Conservation (phyloP, 2,329 filamentous ascomycete genomes). For the Neofusicoccum ribis region DNA sequence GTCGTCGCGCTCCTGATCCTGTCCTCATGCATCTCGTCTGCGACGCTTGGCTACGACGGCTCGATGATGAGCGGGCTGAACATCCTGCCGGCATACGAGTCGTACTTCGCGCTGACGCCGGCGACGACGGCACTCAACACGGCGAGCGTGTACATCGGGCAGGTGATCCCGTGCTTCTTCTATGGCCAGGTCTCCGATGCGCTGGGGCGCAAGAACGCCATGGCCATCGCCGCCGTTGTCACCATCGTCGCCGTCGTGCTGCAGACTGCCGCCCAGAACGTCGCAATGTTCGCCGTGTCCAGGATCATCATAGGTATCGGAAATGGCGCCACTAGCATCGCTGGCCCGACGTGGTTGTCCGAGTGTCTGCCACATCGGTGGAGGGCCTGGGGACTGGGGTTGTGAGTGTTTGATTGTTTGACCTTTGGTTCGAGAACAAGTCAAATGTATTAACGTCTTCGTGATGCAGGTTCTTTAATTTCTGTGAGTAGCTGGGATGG, state of each 20-base stretch:
- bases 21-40: slow-evolving; percentile 2
- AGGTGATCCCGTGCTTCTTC: slow-evolving; percentile 47
- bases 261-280: slow-evolving; percentile 52
- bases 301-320: slow-evolving; percentile 53
- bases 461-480: neutral
- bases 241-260: slow-evolving; percentile 49
- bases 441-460: slow-evolving; percentile 26
- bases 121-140: slow-evolving; percentile 58
- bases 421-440: slow-evolving; percentile 18
- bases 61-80: slow-evolving; percentile 60
- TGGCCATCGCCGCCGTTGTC: slow-evolving; percentile 44
- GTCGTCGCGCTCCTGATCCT: slow-evolving; percentile 1
- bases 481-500: neutral
- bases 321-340: slow-evolving; percentile 43
- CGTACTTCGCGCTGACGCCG: slow-evolving; percentile 57
- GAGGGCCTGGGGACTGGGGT: slow-evolving; percentile 46
- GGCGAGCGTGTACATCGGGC: slow-evolving; percentile 56
- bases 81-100: slow-evolving; percentile 57
- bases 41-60: slow-evolving; percentile 37
- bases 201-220: slow-evolving; percentile 46
- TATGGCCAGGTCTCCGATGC: slow-evolving; percentile 46
- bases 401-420: slow-evolving; percentile 23
- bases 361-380: slow-evolving; percentile 50
- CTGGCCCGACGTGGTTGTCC: slow-evolving; percentile 49
- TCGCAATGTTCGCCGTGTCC: slow-evolving; percentile 53